Evolutionary conservation across 495 filamentous ascomycete genomes (phyloP).

Genomic region (Penicillium maclennaniae): DNA sequence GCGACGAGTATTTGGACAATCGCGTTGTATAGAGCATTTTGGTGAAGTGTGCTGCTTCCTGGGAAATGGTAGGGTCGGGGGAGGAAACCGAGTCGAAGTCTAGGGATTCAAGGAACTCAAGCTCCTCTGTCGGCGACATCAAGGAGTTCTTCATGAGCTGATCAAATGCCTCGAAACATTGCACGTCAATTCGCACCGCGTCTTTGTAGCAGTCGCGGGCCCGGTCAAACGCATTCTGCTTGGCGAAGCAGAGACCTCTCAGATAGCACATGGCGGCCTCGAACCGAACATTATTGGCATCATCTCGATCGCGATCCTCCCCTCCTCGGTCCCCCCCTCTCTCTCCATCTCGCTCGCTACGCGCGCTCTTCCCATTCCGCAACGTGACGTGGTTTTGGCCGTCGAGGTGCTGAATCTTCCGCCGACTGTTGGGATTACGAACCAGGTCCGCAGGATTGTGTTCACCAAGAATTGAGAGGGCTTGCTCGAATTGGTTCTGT

Average conservation of each 20-base stretch:
- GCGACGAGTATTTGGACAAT: conserved; percentile 92
- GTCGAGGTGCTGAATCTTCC: conserved; percentile 52
- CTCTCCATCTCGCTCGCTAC: conserved; percentile 46
- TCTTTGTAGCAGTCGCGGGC: conserved; percentile 98
- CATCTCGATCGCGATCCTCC: conserved; percentile 64
- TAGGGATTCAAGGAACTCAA: conserved; percentile 84
- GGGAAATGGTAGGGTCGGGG: conserved; percentile 56
- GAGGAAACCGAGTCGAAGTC: conserved; percentile 80
- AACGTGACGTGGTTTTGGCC: conserved; percentile 47
- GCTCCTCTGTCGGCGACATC: conserved; percentile 97
- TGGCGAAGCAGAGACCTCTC: conserved; percentile 88
- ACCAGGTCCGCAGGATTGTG: conserved; percentile 87
- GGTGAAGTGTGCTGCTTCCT: conserved; percentile 87
- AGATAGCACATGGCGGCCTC: conserved; percentile 98
- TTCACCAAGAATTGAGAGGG: conserved; percentile 82
- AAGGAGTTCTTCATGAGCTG: conserved; percentile 96
- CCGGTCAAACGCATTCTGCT: conserved; percentile 95
- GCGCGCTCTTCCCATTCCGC: conserved; percentile 43
- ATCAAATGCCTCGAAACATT: conserved; percentile 97
- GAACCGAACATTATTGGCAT: conserved; percentile 69
- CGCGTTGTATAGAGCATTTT: conserved; percentile 97
- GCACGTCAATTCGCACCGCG: conserved; percentile 92
- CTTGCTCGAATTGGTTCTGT: conserved; percentile 84
- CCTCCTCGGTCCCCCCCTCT: conserved; percentile 18
- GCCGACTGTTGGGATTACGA: conserved; percentile 59